Evolutionary conservation across 106 monocot genomes (phyloP).

Genomic region (Xerophyta viscosa): DNA sequence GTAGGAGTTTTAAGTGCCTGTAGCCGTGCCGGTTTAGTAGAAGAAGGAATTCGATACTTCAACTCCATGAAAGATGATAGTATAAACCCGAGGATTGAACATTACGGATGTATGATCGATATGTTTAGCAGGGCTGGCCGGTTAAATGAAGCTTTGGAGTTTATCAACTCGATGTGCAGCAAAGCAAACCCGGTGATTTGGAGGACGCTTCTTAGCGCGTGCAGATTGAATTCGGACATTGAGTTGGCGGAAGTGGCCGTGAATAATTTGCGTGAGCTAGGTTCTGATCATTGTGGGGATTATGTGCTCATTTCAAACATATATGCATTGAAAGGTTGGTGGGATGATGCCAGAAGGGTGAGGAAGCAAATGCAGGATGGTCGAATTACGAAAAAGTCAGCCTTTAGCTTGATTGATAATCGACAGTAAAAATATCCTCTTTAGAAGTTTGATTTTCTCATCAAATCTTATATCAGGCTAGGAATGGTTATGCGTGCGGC

Average conservation of each 20-base stretch:
- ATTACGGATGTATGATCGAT: slow-evolving; percentile 33
- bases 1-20: slow-evolving; percentile 25
- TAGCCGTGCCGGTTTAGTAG: slow-evolving; percentile 25
- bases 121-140: slow-evolving; percentile 24
- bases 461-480: no score
- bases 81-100: slow-evolving; percentile 20
- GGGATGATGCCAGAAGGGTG: slow-evolving; percentile 31
- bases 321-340: slow-evolving; percentile 25
- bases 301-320: slow-evolving; percentile 31
- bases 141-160: slow-evolving; percentile 18
- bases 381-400: slow-evolving; percentile 20
- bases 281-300: slow-evolving; percentile 28
- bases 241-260: slow-evolving; percentile 25
- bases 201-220: slow-evolving; percentile 29
- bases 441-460: no score
- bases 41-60: slow-evolving; percentile 27
- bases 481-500: no score
- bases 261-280: slow-evolving; percentile 15
- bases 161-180: slow-evolving; percentile 16
- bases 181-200: slow-evolving; percentile 18
- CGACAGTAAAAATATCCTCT: no score
- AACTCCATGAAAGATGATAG: slow-evolving; percentile 14
- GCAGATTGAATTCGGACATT: slow-evolving; percentile 21
- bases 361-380: slow-evolving; percentile 25
- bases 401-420: slow-evolving; percentile 17